Percentiles rank a stretch among this genome's conserved stretches.
These are phyloP conservation scores for Coemansia sp. DNA, from an alignment of 192 early-diverging fungal genomes.

Conservation along the genomic window DNA sequence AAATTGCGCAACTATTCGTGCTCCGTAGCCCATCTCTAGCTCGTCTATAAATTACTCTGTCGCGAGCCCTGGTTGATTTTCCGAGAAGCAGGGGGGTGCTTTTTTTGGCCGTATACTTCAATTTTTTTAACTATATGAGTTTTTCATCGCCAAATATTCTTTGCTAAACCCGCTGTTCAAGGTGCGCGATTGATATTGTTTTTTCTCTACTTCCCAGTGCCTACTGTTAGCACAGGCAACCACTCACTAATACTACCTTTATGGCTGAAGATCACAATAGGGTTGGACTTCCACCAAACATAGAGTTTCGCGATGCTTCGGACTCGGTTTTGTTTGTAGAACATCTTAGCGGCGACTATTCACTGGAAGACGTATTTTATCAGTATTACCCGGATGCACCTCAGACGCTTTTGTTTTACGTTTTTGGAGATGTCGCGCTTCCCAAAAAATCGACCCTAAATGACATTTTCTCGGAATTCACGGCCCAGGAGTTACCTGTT, in stretches of 20 bases:
- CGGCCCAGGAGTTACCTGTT: constrained; percentile 17
- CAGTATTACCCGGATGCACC: constrained; percentile 46
- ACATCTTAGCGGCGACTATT: constrained; percentile 33
- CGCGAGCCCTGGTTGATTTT: no score
- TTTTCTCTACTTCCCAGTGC: background rate
- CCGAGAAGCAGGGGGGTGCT: no score
- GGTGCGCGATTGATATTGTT: no score
- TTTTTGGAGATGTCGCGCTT: constrained; percentile 28
- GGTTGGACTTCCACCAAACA: constrained; percentile 27
- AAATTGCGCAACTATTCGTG: no score
- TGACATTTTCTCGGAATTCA: constrained; percentile 16
- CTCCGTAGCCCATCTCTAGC: no score
- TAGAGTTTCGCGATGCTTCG: constrained; percentile 51
- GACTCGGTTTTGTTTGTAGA: constrained; percentile 42
- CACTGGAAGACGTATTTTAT: constrained; percentile 46
- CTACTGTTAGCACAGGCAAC: background rate
- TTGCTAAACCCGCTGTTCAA: no score
- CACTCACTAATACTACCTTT: background rate
- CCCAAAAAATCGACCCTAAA: constrained; percentile 25
- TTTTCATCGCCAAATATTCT: no score
- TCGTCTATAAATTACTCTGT: no score
- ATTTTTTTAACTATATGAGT: no score
- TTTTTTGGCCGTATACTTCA: no score
- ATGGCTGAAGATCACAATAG: background rate
- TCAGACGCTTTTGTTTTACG: constrained; percentile 39